These are phyloP conservation scores for Hippophae tibetana DNA, from an alignment of 306 rosid species.

Conservation along the genomic window DNA sequence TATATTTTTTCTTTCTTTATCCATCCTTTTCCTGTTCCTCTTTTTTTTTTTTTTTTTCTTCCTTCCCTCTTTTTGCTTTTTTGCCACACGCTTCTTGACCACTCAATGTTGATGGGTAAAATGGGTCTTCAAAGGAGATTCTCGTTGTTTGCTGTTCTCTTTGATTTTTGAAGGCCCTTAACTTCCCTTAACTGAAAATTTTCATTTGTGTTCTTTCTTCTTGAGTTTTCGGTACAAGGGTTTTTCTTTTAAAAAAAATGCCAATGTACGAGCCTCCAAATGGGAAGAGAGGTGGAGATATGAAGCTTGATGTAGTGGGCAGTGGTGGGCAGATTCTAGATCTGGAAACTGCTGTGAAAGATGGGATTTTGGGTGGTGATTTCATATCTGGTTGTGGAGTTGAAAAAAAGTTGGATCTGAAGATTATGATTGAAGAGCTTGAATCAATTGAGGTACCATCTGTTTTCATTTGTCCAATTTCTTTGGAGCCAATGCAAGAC, in stretches of 20 bases:
- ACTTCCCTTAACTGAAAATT: background rate
- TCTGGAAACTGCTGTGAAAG: constrained; percentile 59
- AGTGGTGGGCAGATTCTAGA: constrained; percentile 45
- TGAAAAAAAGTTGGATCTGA: constrained; percentile 48
- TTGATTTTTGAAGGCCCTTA: constrained; percentile 1
- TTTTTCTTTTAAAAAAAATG: constrained; percentile 22
- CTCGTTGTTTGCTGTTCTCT: constrained; percentile 5
- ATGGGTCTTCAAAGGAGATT: constrained; percentile 9
- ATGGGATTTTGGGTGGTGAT: constrained; percentile 45
- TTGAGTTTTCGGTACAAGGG: constrained; percentile 8
- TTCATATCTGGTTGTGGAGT: constrained; percentile 13
- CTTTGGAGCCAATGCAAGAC: constrained; percentile 67
- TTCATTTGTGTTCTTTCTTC: background rate
- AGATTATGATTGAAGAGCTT: constrained; percentile 45
- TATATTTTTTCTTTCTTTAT: too few relatives aligned
- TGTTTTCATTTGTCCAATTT: constrained; percentile 74
- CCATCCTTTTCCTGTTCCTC: background rate
- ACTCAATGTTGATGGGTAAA: constrained; percentile 13
- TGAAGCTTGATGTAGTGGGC: constrained; percentile 29
- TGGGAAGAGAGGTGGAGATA: constrained; percentile 13
- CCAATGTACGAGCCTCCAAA: constrained; percentile 27
- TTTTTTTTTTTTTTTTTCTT: constrained; percentile 11
- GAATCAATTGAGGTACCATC: constrained; percentile 56
- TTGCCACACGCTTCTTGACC: constrained; percentile 54
- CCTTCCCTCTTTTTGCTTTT: constrained; percentile 8